These are phyloP conservation scores for Citrus australasica DNA, from an alignment of 345 rosid genomes.

Conservation along the genomic window DNA sequence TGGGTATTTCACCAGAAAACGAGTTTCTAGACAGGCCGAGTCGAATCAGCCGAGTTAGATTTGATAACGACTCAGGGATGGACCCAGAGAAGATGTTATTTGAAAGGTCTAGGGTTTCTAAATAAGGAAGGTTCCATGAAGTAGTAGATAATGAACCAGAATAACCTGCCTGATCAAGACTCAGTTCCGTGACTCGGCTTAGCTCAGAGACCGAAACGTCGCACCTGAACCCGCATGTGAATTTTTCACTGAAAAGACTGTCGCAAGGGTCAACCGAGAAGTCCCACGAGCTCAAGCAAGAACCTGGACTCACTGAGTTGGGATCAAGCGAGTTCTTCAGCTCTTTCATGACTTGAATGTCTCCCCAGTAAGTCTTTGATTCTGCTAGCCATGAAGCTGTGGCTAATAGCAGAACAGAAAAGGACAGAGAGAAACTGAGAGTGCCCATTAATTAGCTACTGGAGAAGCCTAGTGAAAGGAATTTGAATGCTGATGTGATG, in stretches of 20 bases:
- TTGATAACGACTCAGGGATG: constrained; percentile 50
- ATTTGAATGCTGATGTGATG: not conserved
- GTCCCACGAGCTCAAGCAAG: constrained; percentile 83
- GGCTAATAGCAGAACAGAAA: constrained; percentile 20
- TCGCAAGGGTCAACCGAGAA: constrained; percentile 85
- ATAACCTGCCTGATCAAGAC: constrained; percentile 80
- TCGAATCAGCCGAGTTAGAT: constrained; percentile 52
- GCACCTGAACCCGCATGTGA: constrained; percentile 94
- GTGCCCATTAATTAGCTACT: constrained; percentile 18
- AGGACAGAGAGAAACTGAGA: constrained; percentile 20
- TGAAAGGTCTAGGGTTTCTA: constrained; percentile 63
- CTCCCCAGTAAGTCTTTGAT: constrained; percentile 59
- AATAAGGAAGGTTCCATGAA: constrained; percentile 58
- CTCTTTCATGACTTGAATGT: constrained; percentile 44
- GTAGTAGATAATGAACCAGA: constrained; percentile 48
- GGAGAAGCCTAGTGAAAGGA: not conserved
- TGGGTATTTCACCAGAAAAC: constrained; percentile 63
- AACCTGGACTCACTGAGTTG: constrained; percentile 58
- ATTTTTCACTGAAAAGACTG: constrained; percentile 56
- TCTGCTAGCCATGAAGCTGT: constrained; percentile 21
- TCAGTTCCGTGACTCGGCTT: constrained; percentile 68
- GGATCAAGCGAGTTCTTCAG: constrained; percentile 46
- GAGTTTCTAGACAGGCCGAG: constrained; percentile 60
- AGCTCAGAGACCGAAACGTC: constrained; percentile 40
- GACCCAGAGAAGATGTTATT: constrained; percentile 59